A percentile compares a stretch with the other conserved stretches of the same genome.
Evolutionary conservation across 2,329 filamentous ascomycete genomes (phyloP).

Genomic region (Alternaria ethzedia): DNA sequence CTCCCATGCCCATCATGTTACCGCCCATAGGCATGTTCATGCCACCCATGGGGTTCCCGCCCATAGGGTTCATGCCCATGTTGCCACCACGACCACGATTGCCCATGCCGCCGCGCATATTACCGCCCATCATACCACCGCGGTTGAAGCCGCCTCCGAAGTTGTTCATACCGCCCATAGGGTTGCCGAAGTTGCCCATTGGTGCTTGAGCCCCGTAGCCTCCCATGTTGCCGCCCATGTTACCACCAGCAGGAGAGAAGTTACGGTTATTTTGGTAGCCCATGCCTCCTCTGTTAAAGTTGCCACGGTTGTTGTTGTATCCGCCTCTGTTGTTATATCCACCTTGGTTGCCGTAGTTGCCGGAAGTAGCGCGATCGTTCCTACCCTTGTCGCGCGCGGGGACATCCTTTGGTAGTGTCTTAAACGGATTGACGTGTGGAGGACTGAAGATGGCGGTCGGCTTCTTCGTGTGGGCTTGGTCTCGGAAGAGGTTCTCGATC

Average conservation of each 20-base stretch:
- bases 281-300: conserved; percentile 41
- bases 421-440: conserved; percentile 83
- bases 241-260: conserved; percentile 40
- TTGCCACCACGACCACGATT: conserved; percentile 47
- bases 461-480: conserved; percentile 67
- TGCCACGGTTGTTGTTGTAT: conserved; percentile 41
- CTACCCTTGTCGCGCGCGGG: conserved; percentile 73
- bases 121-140: conserved; percentile 46
- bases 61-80: conserved; percentile 48
- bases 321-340: conserved; percentile 54
- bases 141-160: conserved; percentile 53
- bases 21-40: conserved; percentile 48
- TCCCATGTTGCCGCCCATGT: conserved; percentile 51
- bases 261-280: conserved; percentile 48
- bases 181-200: conserved; percentile 56
- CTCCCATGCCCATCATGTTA: conserved; percentile 51
- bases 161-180: conserved; percentile 47
- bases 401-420: conserved; percentile 87
- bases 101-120: conserved; percentile 56
- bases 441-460: conserved; percentile 76
- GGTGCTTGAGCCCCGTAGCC: conserved; percentile 52
- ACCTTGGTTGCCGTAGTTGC: conserved; percentile 56
- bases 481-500: conserved; percentile 70
- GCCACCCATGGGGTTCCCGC: conserved; percentile 43
- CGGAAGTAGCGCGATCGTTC: conserved; percentile 60